A percentile compares a stretch with the other conserved stretches of the same genome.
Evolutionary conservation across 805 yeast species (phyloP).

Genomic region (Yamadazyma takamatsuzukensis): DNA sequence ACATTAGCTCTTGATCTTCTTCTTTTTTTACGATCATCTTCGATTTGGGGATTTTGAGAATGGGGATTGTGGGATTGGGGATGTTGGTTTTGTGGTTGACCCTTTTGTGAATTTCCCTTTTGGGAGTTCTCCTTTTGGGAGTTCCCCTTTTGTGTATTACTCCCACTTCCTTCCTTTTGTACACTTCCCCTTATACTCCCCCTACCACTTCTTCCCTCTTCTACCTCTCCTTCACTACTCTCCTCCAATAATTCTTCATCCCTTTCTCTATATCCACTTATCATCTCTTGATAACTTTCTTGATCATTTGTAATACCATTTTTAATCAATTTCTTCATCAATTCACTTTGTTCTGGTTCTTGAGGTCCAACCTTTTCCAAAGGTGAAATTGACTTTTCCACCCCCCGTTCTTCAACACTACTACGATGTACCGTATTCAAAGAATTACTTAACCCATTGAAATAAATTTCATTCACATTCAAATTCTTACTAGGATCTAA

Average conservation of each 20-base stretch:
- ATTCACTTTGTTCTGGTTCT: constrained; percentile 18
- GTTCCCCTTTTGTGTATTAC: neutral
- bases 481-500: constrained; percentile 43
- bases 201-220: constrained; percentile 16
- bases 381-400: constrained; percentile 14
- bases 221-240: constrained; percentile 17
- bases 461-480: constrained; percentile 33
- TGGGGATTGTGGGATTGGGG: neutral
- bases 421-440: constrained; percentile 24
- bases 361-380: constrained; percentile 8
- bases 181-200: neutral
- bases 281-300: constrained; percentile 8
- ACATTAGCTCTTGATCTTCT: constrained; percentile 13
- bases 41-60: too few relatives aligned
- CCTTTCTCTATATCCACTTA: constrained; percentile 18
- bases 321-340: constrained; percentile 35
- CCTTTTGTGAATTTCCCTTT: neutral
- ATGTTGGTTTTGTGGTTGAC: neutral
- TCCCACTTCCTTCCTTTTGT: neutral
- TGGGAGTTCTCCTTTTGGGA: constrained; percentile 1
- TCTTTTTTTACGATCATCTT: constrained; percentile 10
- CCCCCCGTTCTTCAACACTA: neutral
- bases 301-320: constrained; percentile 28
- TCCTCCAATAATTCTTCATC: constrained; percentile 29
- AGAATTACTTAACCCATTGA: constrained; percentile 26